Percentiles rank a stretch among this genome's conserved stretches.
These are phyloP conservation scores for Liriodendron chinense DNA, from an alignment of 164 flowering plant genomes.

Conservation along the genomic window DNA sequence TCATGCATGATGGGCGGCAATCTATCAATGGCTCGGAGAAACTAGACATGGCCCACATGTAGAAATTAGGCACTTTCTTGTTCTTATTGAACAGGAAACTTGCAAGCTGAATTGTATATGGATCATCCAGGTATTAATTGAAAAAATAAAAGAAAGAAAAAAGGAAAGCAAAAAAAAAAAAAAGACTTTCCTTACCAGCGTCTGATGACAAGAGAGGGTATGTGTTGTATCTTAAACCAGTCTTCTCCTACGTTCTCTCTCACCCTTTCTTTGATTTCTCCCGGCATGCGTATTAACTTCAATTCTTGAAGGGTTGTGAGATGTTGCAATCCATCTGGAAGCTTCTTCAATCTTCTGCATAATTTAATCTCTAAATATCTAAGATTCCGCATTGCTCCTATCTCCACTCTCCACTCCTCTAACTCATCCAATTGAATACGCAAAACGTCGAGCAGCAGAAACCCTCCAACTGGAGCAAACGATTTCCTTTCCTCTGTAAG, in stretches of 20 bases:
- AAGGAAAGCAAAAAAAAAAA: no score
- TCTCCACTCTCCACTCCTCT: conserved; percentile 23
- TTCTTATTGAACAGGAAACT: no score
- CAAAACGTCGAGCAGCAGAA: conserved; percentile 24
- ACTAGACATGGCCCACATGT: no score
- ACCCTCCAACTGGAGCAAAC: conserved; percentile 20
- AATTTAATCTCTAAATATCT: background rate
- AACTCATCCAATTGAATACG: background rate
- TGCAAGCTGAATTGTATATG: no score
- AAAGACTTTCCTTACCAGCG: no score
- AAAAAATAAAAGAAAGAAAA: no score
- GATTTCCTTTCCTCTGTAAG: conserved; percentile 18
- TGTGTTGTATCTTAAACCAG: conserved; percentile 10
- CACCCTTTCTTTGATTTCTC: conserved; percentile 5
- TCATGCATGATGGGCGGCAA: no score
- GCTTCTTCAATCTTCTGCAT: background rate
- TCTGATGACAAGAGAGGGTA: conserved; percentile 1
- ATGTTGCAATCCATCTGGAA: conserved; percentile 29
- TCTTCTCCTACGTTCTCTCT: conserved; percentile 6
- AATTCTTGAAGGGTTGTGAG: conserved; percentile 14
- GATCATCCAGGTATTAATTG: no score
- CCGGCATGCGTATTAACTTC: conserved; percentile 14
- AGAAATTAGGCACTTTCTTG: no score
- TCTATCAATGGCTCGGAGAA: no score
- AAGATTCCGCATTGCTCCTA: conserved; percentile 29